Conservation (phyloP, 1,284 basidiomycete species). For the Xerocomus amazonicus region DNA sequence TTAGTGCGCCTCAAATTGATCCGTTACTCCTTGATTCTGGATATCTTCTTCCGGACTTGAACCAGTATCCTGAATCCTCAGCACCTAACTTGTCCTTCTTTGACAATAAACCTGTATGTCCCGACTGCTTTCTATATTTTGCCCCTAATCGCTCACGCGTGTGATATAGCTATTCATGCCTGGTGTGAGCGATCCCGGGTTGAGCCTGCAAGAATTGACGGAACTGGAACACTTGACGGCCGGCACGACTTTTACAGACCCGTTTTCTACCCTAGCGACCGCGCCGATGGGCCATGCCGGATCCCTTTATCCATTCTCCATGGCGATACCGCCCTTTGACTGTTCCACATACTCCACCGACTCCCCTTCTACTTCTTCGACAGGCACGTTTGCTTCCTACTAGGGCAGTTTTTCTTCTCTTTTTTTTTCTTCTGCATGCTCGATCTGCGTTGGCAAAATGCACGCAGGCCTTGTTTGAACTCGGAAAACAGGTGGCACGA, state of each 20-base stretch:
- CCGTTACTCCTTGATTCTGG: conserved; percentile 2
- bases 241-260: conserved; percentile 21
- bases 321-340: conserved; percentile 19
- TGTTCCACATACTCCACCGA: conserved; percentile 7
- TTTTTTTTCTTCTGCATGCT: no score
- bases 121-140: background rate
- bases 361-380: conserved; percentile 17
- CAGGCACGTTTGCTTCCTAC: conserved; percentile 5
- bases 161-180: conserved; percentile 5
- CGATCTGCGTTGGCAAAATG: background rate
- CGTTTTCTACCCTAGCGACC: conserved; percentile 13
- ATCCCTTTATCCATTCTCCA: conserved; percentile 2
- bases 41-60: conserved; percentile 2
- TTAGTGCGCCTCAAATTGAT: conserved; percentile 6
- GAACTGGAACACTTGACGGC: conserved; percentile 17
- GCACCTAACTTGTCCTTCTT: conserved; percentile 5
- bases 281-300: background rate
- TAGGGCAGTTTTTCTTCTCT: background rate
- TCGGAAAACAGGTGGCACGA: background rate
- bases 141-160: background rate
- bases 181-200: conserved; percentile 1
- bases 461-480: background rate
- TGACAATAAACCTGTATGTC: conserved; percentile 17
- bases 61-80: conserved; percentile 4
- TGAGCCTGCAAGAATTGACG: conserved; percentile 13